These are phyloP conservation scores for Xylaria sp. DNA, from an alignment of 2,329 filamentous ascomycete genomes.

Conservation along the genomic window DNA sequence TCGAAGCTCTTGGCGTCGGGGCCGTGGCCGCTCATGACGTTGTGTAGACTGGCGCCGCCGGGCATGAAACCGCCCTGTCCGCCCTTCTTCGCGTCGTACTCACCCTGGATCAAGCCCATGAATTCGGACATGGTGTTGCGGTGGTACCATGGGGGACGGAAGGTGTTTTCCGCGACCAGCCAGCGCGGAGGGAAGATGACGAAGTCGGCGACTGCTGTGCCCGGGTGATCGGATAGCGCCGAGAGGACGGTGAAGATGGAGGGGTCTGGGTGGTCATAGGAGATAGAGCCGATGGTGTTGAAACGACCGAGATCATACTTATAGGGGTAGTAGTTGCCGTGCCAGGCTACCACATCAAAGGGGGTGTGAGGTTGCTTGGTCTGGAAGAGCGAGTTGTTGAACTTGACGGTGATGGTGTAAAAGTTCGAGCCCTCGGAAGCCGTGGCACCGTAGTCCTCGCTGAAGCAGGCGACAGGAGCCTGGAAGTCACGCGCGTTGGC, in stretches of 20 bases:
- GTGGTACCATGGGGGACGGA: slow-evolving; percentile 59
- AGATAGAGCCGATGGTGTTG: slow-evolving; percentile 61
- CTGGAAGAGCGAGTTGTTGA: slow-evolving; percentile 57
- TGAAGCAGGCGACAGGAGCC: slow-evolving; percentile 55
- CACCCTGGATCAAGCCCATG: slow-evolving; percentile 45
- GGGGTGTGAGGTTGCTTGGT: slow-evolving; percentile 59
- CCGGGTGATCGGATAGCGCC: slow-evolving; percentile 43
- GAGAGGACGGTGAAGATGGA: slow-evolving; percentile 62
- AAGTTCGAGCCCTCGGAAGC: slow-evolving; percentile 31
- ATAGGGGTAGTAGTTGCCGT: slow-evolving; percentile 64
- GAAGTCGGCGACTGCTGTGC: slow-evolving; percentile 56
- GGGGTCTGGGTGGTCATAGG: slow-evolving; percentile 63
- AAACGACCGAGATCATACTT: slow-evolving; percentile 67
- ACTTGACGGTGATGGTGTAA: slow-evolving; percentile 51
- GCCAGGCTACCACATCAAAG: slow-evolving; percentile 68
- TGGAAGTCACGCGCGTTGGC: slow-evolving; percentile 62
- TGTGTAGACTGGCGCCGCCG: slow-evolving; percentile 48
- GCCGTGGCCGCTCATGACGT: slow-evolving; percentile 56
- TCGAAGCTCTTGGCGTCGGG: slow-evolving; percentile 47
- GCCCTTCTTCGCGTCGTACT: slow-evolving; percentile 50
- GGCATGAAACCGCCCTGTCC: slow-evolving; percentile 41
- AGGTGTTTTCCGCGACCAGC: slow-evolving; percentile 55
- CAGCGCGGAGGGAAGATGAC: slow-evolving; percentile 59
- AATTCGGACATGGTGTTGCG: slow-evolving; percentile 52
- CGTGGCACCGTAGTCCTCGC: slow-evolving; percentile 42